phyloP scores from a whole-genome alignment of 305 asterid species.

The Solanum aculeatissimum region DNA sequence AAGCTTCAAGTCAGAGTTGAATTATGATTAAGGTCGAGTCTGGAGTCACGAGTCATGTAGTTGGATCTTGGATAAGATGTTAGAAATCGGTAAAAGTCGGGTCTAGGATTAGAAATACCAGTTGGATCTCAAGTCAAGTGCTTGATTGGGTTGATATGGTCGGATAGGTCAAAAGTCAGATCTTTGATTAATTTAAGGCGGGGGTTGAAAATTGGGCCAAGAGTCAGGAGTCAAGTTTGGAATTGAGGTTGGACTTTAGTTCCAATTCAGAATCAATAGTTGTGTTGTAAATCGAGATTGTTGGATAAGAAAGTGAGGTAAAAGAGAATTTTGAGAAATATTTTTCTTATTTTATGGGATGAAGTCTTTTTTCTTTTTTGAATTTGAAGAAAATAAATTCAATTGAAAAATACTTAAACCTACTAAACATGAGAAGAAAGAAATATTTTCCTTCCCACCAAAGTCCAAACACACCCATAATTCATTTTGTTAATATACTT shows the following conservation, averaged over 20 bases:
- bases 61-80: neutral
- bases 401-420: neutral
- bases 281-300: neutral
- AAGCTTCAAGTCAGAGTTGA: neutral
- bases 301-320: neutral
- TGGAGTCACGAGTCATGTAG: neutral
- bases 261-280: neutral
- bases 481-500: neutral
- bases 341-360: neutral
- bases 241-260: neutral
- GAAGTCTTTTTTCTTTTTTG: neutral
- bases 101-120: neutral
- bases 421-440: neutral
- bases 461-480: neutral
- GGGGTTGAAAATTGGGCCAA: no score
- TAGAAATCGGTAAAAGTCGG: rapidly evolving
- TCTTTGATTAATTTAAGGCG: neutral
- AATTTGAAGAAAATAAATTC: neutral
- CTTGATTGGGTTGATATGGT: no score
- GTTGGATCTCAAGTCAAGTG: no score
- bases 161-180: neutral
- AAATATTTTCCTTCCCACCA: neutral
- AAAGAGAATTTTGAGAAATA: neutral
- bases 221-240: no score
- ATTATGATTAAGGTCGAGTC: no score